Evolutionary conservation across 2,329 filamentous ascomycete species (phyloP), one percentile per base, ranked within the genome.

Genomic region (Calonectria hongkongensis): DNA sequence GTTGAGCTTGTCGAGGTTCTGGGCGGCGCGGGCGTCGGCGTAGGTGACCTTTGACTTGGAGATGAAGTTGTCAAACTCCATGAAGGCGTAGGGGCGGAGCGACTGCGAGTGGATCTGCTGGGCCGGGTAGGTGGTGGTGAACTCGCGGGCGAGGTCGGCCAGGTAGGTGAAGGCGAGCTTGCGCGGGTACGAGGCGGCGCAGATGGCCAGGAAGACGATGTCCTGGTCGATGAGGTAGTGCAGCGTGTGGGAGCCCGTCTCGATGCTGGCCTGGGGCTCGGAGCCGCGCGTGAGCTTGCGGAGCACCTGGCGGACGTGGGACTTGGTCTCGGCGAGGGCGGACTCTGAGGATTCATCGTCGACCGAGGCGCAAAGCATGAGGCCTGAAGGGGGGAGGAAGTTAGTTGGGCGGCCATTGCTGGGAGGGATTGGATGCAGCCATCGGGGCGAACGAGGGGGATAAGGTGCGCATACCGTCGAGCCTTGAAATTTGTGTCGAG

Each of bases 131-230:
- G 93, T 95, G 76, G 92, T 96, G 75, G 92, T 92, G 89, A 99
- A 99, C 88, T 99, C 97, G 84, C 92, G 91, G 72, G 94, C 91
- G 68, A 99, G 91, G 87, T 99, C 97, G 79, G 95, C 92, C 73
- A 99, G 95, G 90, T 98, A 99, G 74, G 96, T 98, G 86, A 99
- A 98, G 82, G 97, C 96, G 62, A 99, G 94, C 86, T 99, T 98
- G 85, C 97, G 96, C 71, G 97, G 96, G 88, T 98, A 99, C 70
- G 95, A 95, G 71, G 92, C 90, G 85, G 98, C 96, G 88, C 94
- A 96, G 85, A 99, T 96, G 88, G 94, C 95, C 80, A 98, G 89
- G 88, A 98, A 98, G 86, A 95, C 93, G 78, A 99, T 90, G 80
- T 94, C 93, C 81, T 92, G 89, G 80, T 93, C 89, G 86, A 99